Base-by-base conservation (phyloP, 495 filamentous ascomycete species). In the Parathielavia hyrcaniae region DNA sequence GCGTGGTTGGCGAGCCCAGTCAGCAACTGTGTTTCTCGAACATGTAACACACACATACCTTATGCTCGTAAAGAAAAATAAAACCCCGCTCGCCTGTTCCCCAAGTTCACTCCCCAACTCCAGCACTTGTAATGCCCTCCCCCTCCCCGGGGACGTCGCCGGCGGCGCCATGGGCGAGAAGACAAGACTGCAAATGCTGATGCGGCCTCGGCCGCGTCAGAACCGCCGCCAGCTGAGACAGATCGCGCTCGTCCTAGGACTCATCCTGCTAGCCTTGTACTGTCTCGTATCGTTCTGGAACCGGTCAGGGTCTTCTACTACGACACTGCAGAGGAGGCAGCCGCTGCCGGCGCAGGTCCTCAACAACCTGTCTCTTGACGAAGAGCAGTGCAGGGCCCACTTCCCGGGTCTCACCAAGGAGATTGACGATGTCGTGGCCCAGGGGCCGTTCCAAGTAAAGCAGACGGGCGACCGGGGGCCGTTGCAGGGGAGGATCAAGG, bases 351-450 rank as follows among this genome's bases (percentile, higher is more conserved):
- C 62, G 5, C 62, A 68, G 35, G 57, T 71, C 9, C 64, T 76
- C 22, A 66, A 70, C 53, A 74, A 72, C 61, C 65, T 74, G 20
- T 72, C 64, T 36, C 69, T 81, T 10, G 70, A 62, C 20, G 69
- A 73, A 22, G 53, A 60, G 17, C 68, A 78, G 59, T 81, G 78
- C 64, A 40, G 60, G 13, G 59, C 65, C 45, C 56, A 67, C 13
- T 81, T 81, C 58, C 78, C 77, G 1, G 73, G 72, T 6, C 64
- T 81, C 9, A 73, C 69, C 10, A 66, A 69, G 26, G 70, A 79
- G 58, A 68, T 81, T 53, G 77, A 79, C 47, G 57, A 70, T 43
- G 65, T 60, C 5, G 78, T 79, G 0, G 67, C 73, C 46, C 62
- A 72, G 51, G 78, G 77, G 0, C 70, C 73, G 5, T 79, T 80